These are phyloP conservation scores for Epicoccum nigrum DNA, from an alignment of 2,329 filamentous ascomycete species.

Conservation along the genomic window DNA sequence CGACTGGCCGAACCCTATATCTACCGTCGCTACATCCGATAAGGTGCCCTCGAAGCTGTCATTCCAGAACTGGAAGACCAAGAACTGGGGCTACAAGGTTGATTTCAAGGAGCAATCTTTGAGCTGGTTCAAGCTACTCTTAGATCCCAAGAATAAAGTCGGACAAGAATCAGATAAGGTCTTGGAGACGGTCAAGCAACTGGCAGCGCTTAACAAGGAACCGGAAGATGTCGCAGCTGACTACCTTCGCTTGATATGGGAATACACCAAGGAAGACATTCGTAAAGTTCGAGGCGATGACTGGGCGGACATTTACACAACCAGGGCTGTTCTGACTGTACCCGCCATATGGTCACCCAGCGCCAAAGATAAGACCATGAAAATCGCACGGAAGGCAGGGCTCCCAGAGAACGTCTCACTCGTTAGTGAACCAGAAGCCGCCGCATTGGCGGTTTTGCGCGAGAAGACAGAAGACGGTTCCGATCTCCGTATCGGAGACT, in stretches of 20 bases:
- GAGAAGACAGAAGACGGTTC: conserved; percentile 19
- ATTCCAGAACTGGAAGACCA: no score
- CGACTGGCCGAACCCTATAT: no score
- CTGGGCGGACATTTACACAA: background rate
- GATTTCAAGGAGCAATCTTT: background rate
- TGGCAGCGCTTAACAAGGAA: background rate
- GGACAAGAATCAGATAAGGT: background rate
- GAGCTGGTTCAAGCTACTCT: background rate
- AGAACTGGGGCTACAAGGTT: background rate
- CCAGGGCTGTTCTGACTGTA: conserved; percentile 12
- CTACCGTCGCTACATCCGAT: no score
- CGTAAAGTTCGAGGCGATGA: background rate
- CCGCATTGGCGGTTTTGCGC: conserved; percentile 33
- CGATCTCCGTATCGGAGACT: conserved; percentile 17
- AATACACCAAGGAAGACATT: background rate
- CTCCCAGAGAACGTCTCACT: conserved; percentile 22
- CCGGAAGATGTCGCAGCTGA: background rate
- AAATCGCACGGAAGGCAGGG: conserved; percentile 12
- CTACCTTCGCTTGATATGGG: background rate
- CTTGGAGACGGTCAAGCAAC: background rate
- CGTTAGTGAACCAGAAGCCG: conserved; percentile 40
- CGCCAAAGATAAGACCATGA: conserved; percentile 2
- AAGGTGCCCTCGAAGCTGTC: no score
- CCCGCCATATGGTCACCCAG: conserved; percentile 22
- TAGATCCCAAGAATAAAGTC: background rate